These are phyloP conservation scores for Fraxinus ornus DNA, from an alignment of 305 asterid genomes.

Conservation along the genomic window DNA sequence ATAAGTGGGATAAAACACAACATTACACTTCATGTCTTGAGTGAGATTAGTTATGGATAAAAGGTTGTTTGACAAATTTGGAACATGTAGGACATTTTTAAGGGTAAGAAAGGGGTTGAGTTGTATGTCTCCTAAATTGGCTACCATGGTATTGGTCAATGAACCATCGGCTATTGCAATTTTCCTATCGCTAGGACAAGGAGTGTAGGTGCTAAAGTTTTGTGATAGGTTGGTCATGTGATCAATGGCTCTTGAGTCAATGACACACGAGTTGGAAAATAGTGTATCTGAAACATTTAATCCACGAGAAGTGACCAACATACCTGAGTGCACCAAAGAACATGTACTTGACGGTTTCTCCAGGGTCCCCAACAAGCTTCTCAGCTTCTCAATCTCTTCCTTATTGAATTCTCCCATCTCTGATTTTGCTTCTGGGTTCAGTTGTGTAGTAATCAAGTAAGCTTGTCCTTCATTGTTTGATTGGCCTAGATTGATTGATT, in stretches of 20 bases:
- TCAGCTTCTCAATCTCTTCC: background rate
- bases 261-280: background rate
- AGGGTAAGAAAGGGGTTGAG: background rate
- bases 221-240: background rate
- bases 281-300: background rate
- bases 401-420: background rate
- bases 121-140: background rate
- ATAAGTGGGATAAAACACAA: background rate
- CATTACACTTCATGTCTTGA: background rate
- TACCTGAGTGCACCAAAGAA: background rate
- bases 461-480: background rate
- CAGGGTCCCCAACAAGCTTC: background rate
- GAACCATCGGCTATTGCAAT: background rate
- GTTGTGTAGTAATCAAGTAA: background rate
- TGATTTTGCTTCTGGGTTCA: background rate
- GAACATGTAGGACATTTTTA: background rate
- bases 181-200: background rate
- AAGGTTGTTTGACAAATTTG: background rate
- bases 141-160: background rate
- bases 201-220: background rate
- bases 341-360: background rate
- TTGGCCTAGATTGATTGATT: background rate
- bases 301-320: background rate
- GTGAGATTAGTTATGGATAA: background rate
- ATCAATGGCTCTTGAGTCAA: slow-evolving; percentile 6